Evolutionary conservation across 768 basidiomycete genomes (phyloP), one percentile per base, ranked within the genome.

Genomic region (Dictyophora rubrovolvata): DNA sequence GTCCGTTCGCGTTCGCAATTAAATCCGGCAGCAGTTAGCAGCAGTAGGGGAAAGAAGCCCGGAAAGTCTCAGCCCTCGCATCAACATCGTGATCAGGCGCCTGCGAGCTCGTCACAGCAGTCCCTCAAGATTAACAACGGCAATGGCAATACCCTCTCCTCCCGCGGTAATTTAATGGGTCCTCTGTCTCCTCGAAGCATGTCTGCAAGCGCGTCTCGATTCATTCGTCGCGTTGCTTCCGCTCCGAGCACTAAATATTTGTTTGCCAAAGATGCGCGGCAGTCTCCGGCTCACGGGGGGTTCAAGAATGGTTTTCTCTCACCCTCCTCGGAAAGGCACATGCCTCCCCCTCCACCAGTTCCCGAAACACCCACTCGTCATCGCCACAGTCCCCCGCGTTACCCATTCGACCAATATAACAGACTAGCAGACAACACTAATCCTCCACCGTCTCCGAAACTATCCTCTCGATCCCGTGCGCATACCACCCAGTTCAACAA

Each of bases 191-290:
- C 87, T 33, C 83, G 79, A 66, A 77, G 80, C 20, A 80, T 90
- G 72, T 77, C 84, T 54, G 84, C 84, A 16, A 83, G 84, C 0
- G 88, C 91, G 9, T 82, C 89, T 52, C 86, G 94, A 36, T 93
- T 97, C 74, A 85, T 98, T 33, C 86, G 95, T 55, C 85, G 95
- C 53, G 95, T 98, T 51, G 93, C 94, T 3, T 96, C 93, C 9
- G 94, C 96, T 1, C 95, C 95, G 2, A 99, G 97, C 68, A 87
- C 93, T 35, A 98, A 97, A 69, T 88, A 86, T 28, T 77, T 99
- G 33, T 93, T 98, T 70, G 60, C 75, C 16, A 47, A 52, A 21
- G 53, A 60, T 16, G 62, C 20, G 61, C 61, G 14, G 56, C 65
- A 17, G 63, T 65, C 61, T 52, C 59, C 52, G 56, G 8, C 48